A percentile compares a stretch with the other conserved stretches of the same genome.
Evolutionary conservation across 805 yeast genomes (phyloP).

Genomic region (Metschnikowia colocasiae): DNA sequence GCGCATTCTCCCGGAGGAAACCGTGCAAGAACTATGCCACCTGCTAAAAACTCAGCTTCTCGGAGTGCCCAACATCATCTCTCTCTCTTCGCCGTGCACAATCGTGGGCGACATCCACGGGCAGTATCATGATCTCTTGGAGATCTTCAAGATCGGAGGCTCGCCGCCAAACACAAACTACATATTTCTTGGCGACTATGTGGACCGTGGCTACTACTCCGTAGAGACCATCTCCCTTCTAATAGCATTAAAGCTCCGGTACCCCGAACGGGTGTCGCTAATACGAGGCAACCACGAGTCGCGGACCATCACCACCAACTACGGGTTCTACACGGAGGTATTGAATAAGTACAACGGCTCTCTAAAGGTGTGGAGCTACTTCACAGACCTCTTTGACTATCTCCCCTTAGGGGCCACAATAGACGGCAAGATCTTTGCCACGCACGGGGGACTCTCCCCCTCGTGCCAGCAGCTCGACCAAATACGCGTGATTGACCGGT

Average conservation of each 20-base stretch:
- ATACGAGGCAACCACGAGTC: constrained; percentile 96
- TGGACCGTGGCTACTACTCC: constrained; percentile 90
- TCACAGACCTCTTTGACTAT: constrained; percentile 92
- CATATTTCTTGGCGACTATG: constrained; percentile 91
- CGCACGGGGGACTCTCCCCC: constrained; percentile 96
- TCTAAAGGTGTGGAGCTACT: constrained; percentile 75
- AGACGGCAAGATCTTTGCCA: constrained; percentile 86
- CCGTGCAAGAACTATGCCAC: constrained; percentile 34
- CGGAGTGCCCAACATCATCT: constrained; percentile 81
- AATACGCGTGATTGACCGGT: constrained; percentile 83
- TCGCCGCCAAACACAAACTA: constrained; percentile 91
- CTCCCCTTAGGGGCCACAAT: constrained; percentile 63
- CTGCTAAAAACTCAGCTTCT: constrained; percentile 78
- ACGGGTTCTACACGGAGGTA: constrained; percentile 96
- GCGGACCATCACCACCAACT: constrained; percentile 92
- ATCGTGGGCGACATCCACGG: constrained; percentile 98
- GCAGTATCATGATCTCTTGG: constrained; percentile 89
- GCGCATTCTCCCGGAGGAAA: constrained; percentile 37
- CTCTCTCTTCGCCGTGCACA: constrained; percentile 81
- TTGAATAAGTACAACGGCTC: constrained; percentile 76
- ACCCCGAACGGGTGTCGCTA: constrained; percentile 76
- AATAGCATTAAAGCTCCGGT: constrained; percentile 78
- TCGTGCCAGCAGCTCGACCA: constrained; percentile 93
- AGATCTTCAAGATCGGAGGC: constrained; percentile 92
- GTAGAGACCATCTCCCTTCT: constrained; percentile 88